Evolutionary conservation across 805 yeast species (phyloP).

Genomic region (Wickerhamiella hasegawae): DNA sequence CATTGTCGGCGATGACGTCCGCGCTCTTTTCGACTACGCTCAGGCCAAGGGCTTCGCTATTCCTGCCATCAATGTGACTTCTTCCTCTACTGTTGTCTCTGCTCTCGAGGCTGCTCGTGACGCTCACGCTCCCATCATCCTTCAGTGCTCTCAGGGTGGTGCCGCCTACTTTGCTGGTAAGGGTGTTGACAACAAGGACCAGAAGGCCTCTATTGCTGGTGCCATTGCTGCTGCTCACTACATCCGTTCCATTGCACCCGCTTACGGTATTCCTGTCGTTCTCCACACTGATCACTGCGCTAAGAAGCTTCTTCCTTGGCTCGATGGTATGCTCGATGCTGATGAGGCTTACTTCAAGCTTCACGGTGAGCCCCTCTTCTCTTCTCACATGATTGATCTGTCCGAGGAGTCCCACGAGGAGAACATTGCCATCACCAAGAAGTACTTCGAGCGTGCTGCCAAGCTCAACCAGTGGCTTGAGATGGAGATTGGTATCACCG

Average conservation of each 20-base stretch:
- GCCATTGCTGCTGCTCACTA: constrained; percentile 95
- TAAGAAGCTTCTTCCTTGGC: constrained; percentile 94
- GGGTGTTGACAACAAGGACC: constrained; percentile 90
- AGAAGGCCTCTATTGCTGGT: constrained; percentile 88
- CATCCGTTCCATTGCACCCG: constrained; percentile 91
- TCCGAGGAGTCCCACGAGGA: constrained; percentile 94
- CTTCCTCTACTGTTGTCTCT: constrained; percentile 93
- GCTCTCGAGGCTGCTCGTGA: constrained; percentile 97
- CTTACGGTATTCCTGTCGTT: constrained; percentile 91
- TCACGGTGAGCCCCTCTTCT: constrained; percentile 91
- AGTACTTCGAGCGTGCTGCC: constrained; percentile 88
- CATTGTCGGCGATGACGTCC: constrained; percentile 96
- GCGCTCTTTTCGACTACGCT: constrained; percentile 64
- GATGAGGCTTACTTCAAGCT: constrained; percentile 81
- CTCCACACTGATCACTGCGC: constrained; percentile 99
- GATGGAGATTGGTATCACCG: constrained; percentile 99
- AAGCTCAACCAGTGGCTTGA: constrained; percentile 95
- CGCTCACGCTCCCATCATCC: constrained; percentile 81
- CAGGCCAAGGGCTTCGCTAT: constrained; percentile 88
- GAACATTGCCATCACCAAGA: constrained; percentile 85
- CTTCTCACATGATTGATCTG: constrained; percentile 97
- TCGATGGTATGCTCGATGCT: constrained; percentile 93
- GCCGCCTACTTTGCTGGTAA: constrained; percentile 99
- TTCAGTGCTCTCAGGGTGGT: constrained; percentile 98
- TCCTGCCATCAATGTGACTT: constrained; percentile 97